These are phyloP conservation scores for Hortiboletus flavorubellus DNA, from an alignment of 768 basidiomycete species.

Conservation along the genomic window DNA sequence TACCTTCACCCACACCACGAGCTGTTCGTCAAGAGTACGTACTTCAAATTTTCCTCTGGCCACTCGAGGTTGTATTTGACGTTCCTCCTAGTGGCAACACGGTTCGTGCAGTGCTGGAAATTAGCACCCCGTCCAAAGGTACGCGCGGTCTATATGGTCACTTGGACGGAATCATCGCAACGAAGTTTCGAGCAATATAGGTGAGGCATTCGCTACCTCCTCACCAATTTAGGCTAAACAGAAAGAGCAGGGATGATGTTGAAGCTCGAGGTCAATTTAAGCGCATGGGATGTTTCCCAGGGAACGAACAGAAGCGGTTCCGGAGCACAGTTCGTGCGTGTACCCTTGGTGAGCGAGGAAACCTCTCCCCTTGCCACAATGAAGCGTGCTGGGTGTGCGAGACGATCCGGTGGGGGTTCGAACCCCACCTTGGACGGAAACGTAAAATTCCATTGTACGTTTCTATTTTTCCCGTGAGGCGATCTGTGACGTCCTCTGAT, in stretches of 20 bases:
- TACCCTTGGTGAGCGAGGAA: slow-evolving; percentile 20
- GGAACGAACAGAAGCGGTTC: slow-evolving; percentile 26
- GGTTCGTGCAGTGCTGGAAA: slow-evolving; percentile 10
- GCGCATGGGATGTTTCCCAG: background rate
- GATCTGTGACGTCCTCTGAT: slow-evolving; percentile 7
- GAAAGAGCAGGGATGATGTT: slow-evolving; percentile 11
- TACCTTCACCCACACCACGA: slow-evolving; percentile 9
- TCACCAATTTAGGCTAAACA: background rate
- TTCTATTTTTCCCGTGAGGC: background rate
- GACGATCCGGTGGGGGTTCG: slow-evolving; percentile 21
- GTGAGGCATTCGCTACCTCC: background rate
- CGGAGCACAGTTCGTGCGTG: slow-evolving; percentile 22
- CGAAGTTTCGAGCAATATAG: slow-evolving; percentile 18
- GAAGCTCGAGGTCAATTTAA: slow-evolving; percentile 12
- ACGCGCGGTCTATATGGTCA: slow-evolving; percentile 19
- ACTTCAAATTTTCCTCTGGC: no score
- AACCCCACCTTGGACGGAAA: slow-evolving; percentile 21
- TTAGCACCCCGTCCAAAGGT: slow-evolving; percentile 9
- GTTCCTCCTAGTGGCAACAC: slow-evolving; percentile 9
- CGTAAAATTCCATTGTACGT: slow-evolving; percentile 10
- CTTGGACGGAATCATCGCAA: slow-evolving; percentile 13
- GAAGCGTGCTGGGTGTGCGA: slow-evolving; percentile 18
- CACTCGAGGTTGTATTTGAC: background rate
- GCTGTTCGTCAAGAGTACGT: slow-evolving; percentile 6
- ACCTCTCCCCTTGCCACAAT: slow-evolving; percentile 13